Percentiles rank a stretch among this genome's conserved stretches.
Conservation (phyloP, 2,329 filamentous ascomycete genomes). For the Orbilia blumenaviensis region DNA sequence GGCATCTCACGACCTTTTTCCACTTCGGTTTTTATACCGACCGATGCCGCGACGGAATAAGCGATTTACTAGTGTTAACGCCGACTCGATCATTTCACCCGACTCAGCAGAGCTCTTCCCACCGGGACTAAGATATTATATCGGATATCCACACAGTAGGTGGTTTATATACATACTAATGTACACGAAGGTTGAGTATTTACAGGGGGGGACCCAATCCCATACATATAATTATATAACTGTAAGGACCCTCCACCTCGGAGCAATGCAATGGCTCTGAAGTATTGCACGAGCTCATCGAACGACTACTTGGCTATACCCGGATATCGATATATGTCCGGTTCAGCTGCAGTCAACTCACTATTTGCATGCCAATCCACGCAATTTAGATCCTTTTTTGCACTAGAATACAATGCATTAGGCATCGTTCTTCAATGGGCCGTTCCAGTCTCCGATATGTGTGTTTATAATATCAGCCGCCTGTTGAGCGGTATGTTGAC, state of each 20-base stretch:
- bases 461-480: conserved; percentile 83
- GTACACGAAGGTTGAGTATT: background rate
- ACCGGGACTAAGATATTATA: background rate
- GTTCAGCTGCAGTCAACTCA: too few relatives aligned
- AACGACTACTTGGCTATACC: too few relatives aligned
- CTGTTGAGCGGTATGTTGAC: conserved; percentile 89
- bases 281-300: too few relatives aligned
- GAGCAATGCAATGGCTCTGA: too few relatives aligned
- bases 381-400: too few relatives aligned
- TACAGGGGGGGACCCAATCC: background rate
- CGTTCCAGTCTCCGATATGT: conserved; percentile 82
- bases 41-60: conserved; percentile 29
- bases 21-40: conserved; percentile 25
- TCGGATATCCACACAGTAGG: background rate
- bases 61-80: conserved; percentile 2
- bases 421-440: conserved; percentile 56
- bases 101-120: background rate
- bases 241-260: too few relatives aligned
- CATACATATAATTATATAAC: too few relatives aligned
- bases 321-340: too few relatives aligned
- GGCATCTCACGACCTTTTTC: conserved; percentile 51
- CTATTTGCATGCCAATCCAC: too few relatives aligned
- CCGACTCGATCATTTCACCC: conserved; percentile 5
- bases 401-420: too few relatives aligned
- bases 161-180: conserved; percentile 3